These are phyloP conservation scores for Tolypocladium amazonense DNA, from an alignment of 2,329 filamentous ascomycete species.

Conservation along the genomic window DNA sequence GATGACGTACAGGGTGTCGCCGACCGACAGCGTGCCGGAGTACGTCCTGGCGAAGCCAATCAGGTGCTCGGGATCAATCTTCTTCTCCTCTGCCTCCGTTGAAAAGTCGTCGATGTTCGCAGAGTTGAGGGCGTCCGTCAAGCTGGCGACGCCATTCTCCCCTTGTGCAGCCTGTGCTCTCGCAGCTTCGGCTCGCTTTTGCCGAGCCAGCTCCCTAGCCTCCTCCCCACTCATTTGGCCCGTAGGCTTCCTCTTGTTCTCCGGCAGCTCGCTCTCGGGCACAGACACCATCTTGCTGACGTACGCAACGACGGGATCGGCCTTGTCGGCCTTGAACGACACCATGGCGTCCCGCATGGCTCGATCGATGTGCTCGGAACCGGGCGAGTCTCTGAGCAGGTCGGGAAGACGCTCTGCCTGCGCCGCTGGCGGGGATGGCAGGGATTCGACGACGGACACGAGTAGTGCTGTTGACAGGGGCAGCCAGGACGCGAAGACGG, in stretches of 20 bases:
- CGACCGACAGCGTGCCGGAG: constrained; percentile 80
- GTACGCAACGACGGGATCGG: constrained; percentile 80
- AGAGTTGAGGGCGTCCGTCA: constrained; percentile 50
- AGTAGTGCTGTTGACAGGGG: constrained; percentile 86
- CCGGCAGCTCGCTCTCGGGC: constrained; percentile 80
- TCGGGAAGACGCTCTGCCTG: constrained; percentile 73
- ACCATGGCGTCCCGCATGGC: constrained; percentile 71
- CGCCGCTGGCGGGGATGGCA: constrained; percentile 73
- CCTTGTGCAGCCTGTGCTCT: constrained; percentile 55
- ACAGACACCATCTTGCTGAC: constrained; percentile 98
- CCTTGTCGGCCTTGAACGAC: constrained; percentile 58
- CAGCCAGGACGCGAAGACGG: constrained; percentile 82
- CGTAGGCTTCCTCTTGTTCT: constrained; percentile 60
- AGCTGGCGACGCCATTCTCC: constrained; percentile 38
- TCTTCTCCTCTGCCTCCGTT: constrained; percentile 40
- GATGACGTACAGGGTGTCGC: constrained; percentile 83
- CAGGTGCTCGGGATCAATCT: constrained; percentile 70
- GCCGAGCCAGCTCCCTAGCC: constrained; percentile 74
- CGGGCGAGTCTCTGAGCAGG: constrained; percentile 71
- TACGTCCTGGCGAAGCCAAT: constrained; percentile 93
- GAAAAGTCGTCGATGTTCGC: constrained; percentile 45
- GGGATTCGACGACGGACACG: constrained; percentile 85
- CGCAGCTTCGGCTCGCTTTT: constrained; percentile 82
- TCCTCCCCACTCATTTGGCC: constrained; percentile 79
- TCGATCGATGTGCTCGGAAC: constrained; percentile 57